phyloP scores from a whole-genome alignment of 768 basidiomycete genomes.

The Russula brevipes region DNA sequence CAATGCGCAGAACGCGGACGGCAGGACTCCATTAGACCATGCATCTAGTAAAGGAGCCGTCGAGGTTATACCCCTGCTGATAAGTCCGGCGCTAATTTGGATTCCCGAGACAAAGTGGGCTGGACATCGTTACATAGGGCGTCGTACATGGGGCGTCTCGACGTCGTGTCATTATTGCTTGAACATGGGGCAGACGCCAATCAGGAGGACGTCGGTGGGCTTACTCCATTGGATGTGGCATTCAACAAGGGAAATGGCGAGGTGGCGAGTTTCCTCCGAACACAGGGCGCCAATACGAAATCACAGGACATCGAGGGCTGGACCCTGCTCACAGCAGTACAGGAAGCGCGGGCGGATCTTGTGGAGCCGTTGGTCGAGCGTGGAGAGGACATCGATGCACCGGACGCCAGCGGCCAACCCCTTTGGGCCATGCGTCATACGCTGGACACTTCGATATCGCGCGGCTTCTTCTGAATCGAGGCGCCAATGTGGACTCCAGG shows the following conservation, averaged over 20 bases:
- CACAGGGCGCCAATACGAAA: no score
- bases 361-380: no score
- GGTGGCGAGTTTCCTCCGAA: no score
- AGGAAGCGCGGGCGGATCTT: no score
- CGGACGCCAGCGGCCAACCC: neutral
- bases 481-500: neutral
- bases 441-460: neutral
- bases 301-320: no score
- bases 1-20: no score
- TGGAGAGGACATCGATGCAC: neutral
- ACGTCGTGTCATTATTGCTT: neutral
- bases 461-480: neutral
- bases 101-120: neutral
- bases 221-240: no score
- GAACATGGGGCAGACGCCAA: neutral
- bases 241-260: no score
- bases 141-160: neutral
- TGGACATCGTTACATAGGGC: constrained; percentile 2
- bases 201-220: no score
- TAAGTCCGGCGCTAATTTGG: neutral
- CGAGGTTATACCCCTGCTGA: neutral
- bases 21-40: neutral
- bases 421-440: neutral
- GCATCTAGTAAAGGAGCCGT: neutral
- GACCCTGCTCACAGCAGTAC: no score